Percentiles rank a stretch among this genome's conserved stretches.
Conservation (phyloP, 768 basidiomycete species). For the Suillus decipiens region DNA sequence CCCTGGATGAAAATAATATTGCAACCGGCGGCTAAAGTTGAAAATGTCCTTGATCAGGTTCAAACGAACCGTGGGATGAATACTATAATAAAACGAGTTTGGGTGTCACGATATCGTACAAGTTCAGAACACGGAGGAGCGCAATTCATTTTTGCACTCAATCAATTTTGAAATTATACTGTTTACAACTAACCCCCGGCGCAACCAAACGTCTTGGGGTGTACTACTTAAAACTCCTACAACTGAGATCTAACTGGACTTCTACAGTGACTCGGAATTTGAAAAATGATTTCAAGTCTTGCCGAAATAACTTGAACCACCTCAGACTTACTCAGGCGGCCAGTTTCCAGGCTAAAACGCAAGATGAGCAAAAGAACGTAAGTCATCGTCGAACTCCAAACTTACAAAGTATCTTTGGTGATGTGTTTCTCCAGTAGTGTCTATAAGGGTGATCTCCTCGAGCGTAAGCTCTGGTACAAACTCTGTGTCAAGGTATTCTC, state of each 20-base stretch:
- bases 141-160: no score
- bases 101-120: no score
- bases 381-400: not conserved
- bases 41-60: no score
- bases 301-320: not conserved
- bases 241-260: not conserved
- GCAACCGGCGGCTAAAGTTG: no score
- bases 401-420: slow-evolving; percentile 31
- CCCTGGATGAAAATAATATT: no score
- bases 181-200: no score
- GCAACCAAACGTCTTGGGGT: no score
- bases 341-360: slow-evolving; percentile 18
- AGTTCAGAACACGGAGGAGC: no score
- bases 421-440: slow-evolving; percentile 24
- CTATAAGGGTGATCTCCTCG: slow-evolving; percentile 28
- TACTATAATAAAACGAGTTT: no score
- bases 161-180: no score
- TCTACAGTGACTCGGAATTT: not conserved
- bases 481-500: slow-evolving; percentile 34
- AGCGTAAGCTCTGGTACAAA: slow-evolving; percentile 28
- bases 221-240: not conserved
- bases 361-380: not conserved
- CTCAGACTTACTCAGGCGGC: slow-evolving; percentile 21
- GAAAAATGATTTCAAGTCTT: not conserved
- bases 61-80: no score